Evolutionary conservation across 2,329 filamentous ascomycete species (phyloP).

Genomic region (Fusarium brevicatenulatum): DNA sequence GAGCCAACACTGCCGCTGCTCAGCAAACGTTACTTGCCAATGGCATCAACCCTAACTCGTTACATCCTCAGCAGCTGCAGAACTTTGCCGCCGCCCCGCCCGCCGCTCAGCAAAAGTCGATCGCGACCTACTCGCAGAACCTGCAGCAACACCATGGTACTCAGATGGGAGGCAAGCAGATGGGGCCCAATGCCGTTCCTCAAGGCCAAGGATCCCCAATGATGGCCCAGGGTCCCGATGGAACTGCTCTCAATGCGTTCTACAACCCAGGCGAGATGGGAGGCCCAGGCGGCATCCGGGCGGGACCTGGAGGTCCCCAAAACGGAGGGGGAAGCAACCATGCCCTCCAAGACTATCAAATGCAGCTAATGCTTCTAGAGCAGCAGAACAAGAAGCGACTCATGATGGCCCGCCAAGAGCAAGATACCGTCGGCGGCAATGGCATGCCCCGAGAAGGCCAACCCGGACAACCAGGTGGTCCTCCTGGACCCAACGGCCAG

Average conservation of each 20-base stretch:
- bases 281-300: conserved; percentile 67
- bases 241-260: conserved; percentile 63
- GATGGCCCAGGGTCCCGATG: conserved; percentile 78
- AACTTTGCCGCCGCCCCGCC: conserved; percentile 65
- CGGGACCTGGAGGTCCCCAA: conserved; percentile 59
- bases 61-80: conserved; percentile 82
- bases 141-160: conserved; percentile 83
- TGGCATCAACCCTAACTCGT: conserved; percentile 78
- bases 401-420: conserved; percentile 84
- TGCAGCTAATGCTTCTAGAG: conserved; percentile 87
- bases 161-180: conserved; percentile 83
- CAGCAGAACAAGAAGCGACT: conserved; percentile 89
- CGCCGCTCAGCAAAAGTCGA: conserved; percentile 79
- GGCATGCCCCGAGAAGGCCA: conserved; percentile 60
- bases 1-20: conserved; percentile 60
- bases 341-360: conserved; percentile 86
- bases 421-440: conserved; percentile 68
- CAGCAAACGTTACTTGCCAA: conserved; percentile 72
- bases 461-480: conserved; percentile 61
- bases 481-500: conserved; percentile 67
- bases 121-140: conserved; percentile 87
- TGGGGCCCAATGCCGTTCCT: conserved; percentile 75
- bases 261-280: conserved; percentile 73
- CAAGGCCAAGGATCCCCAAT: conserved; percentile 84
- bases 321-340: conserved; percentile 72